phyloP scores from a whole-genome alignment of 2,329 filamentous ascomycete species.

The Chaetomium sp. region DNA sequence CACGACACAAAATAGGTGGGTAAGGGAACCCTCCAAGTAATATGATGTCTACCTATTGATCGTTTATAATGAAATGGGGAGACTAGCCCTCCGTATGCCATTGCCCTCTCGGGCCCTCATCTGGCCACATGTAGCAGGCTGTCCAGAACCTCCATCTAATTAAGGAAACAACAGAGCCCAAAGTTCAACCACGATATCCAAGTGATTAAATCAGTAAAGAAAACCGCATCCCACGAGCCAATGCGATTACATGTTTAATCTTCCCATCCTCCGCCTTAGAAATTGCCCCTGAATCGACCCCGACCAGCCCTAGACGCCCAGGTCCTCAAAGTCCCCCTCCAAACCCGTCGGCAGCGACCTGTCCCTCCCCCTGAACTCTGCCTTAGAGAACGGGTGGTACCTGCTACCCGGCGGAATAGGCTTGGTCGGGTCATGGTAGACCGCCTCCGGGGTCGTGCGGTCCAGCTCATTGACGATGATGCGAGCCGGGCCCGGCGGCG shows the following conservation, averaged over 20 bases:
- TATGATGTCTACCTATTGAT: background rate
- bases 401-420: background rate
- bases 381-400: background rate
- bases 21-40: background rate
- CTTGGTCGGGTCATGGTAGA: constrained; percentile 7
- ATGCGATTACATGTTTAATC: background rate
- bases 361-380: background rate
- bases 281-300: background rate
- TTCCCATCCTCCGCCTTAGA: background rate
- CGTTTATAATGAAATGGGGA: background rate
- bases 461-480: background rate
- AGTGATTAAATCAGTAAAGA: background rate
- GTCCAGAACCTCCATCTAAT: background rate
- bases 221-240: background rate
- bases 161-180: background rate
- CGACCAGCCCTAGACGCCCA: background rate
- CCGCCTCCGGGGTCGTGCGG: background rate
- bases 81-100: background rate
- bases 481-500: background rate
- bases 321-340: background rate
- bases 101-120: background rate
- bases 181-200: background rate
- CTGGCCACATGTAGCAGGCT: background rate
- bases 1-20: too few species aligned
- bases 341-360: background rate